phyloP scores from a whole-genome alignment of 495 filamentous ascomycete species.

The Thozetella sp. region DNA sequence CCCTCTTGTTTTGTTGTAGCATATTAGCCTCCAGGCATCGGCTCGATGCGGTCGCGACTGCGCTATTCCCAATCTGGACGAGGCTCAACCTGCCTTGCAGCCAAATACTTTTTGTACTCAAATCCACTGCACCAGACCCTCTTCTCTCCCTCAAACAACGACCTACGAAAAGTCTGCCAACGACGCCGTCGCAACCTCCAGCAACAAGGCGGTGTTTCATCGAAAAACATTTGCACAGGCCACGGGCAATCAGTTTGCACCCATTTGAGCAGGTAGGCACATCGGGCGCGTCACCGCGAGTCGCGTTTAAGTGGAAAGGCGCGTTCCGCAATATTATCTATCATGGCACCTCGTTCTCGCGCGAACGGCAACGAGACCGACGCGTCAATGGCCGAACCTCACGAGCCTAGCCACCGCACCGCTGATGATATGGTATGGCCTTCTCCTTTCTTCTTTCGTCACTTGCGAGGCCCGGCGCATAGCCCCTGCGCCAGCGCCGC shows the following conservation, averaged over 20 bases:
- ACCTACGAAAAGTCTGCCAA: constrained; percentile 9
- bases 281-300: constrained; percentile 21
- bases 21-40: not conserved
- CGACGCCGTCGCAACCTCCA: constrained; percentile 12
- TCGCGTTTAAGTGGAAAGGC: constrained; percentile 43
- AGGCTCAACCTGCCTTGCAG: constrained; percentile 1
- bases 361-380: constrained; percentile 51
- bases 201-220: constrained; percentile 22
- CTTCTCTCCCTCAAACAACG: constrained; percentile 24
- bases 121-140: constrained; percentile 17
- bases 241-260: not conserved
- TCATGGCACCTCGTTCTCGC: constrained; percentile 63
- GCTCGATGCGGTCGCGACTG: not conserved
- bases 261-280: not conserved
- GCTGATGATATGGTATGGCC: constrained; percentile 49
- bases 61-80: constrained; percentile 1
- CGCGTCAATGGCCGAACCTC: constrained; percentile 63
- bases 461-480: not conserved
- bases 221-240: constrained; percentile 11
- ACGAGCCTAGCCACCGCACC: constrained; percentile 40
- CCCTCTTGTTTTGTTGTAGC: too few relatives aligned
- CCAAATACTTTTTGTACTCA: constrained; percentile 12
- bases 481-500: constrained; percentile 1
- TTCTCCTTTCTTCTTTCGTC: constrained; percentile 6
- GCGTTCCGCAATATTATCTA: constrained; percentile 18